These are phyloP conservation scores for Cephaloascus fragrans DNA, from an alignment of 805 yeast genomes.

Conservation along the genomic window DNA sequence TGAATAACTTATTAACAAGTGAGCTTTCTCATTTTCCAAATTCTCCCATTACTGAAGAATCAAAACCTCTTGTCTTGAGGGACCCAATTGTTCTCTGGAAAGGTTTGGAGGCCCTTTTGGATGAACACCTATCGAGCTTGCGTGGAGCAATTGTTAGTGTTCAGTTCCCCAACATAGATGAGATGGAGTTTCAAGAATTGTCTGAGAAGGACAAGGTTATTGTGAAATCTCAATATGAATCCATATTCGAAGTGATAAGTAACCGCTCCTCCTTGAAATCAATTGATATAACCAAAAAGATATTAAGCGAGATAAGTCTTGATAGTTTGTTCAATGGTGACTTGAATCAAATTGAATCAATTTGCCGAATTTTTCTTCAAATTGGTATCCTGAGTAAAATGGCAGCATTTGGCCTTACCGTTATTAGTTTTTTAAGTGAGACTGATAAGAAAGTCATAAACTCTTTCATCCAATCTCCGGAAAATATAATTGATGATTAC, in stretches of 20 bases:
- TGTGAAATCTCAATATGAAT: background rate
- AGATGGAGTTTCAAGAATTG: background rate
- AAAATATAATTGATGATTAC: background rate
- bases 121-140: background rate
- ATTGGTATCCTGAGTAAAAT: background rate
- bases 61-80: background rate
- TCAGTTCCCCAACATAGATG: background rate
- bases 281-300: background rate
- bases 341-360: background rate
- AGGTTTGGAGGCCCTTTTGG: background rate
- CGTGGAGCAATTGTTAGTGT: too few relatives aligned
- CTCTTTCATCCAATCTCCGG: background rate
- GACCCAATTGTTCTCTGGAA: background rate
- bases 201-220: background rate
- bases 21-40: background rate
- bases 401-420: background rate
- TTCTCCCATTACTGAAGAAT: background rate
- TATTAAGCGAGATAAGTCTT: background rate
- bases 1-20: too few relatives aligned
- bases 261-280: background rate
- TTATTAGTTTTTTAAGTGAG: background rate
- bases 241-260: background rate
- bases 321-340: background rate
- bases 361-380: background rate
- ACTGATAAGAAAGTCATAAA: background rate